phyloP scores from a whole-genome alignment of 345 rosid genomes.

The Passiflora organensis region DNA sequence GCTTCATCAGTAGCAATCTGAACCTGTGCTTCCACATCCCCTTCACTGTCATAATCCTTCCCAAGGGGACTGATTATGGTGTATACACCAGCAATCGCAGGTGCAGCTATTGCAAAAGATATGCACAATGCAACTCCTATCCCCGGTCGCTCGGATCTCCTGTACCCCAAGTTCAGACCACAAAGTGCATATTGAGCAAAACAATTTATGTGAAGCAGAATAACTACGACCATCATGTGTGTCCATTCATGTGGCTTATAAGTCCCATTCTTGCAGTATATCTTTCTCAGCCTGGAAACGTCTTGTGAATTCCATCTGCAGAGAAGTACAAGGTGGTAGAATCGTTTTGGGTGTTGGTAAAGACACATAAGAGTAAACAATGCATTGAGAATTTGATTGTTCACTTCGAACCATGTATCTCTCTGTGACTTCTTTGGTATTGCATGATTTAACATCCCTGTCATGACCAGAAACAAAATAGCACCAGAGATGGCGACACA shows the following conservation, averaged over 20 bases:
- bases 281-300: conserved; percentile 58
- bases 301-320: conserved; percentile 72
- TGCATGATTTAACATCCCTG: conserved; percentile 77
- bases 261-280: conserved; percentile 80
- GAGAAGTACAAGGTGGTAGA: conserved; percentile 76
- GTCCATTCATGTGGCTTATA: conserved; percentile 89
- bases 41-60: conserved; percentile 51
- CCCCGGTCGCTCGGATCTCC: conserved; percentile 77
- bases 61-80: conserved; percentile 79
- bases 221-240: conserved; percentile 78
- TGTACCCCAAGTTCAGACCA: conserved; percentile 74
- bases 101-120: conserved; percentile 79
- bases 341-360: conserved; percentile 85
- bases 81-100: conserved; percentile 80
- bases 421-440: conserved; percentile 64
- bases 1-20: conserved; percentile 26
- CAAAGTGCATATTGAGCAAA: conserved; percentile 96
- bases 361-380: conserved; percentile 91
- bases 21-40: conserved; percentile 66
- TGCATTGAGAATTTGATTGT: conserved; percentile 87
- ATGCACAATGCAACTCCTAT: conserved; percentile 80
- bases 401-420: conserved; percentile 86
- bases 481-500: conserved; percentile 88
- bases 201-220: conserved; percentile 78
- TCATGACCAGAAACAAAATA: conserved; percentile 87